Conservation (phyloP, 768 basidiomycete species). For the Glaciozyma martinii region DNA sequence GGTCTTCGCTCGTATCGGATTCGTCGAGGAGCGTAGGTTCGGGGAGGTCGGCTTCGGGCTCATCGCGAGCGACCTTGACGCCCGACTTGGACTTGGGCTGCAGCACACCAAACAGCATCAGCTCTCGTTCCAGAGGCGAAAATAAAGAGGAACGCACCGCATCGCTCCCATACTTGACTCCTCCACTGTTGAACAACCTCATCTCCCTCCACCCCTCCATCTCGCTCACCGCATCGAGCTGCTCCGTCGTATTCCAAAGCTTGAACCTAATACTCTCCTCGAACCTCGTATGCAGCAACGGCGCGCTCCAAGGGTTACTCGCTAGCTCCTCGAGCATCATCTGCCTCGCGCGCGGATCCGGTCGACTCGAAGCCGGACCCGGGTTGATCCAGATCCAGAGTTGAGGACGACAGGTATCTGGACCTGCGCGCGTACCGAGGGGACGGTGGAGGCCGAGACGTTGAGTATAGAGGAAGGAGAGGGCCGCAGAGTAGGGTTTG, state of each 20-base stretch:
- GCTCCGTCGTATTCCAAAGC: slow-evolving; percentile 97
- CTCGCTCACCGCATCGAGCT: slow-evolving; percentile 83
- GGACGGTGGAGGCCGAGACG: slow-evolving; percentile 58
- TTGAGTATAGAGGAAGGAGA: slow-evolving; percentile 93
- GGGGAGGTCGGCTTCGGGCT: background rate
- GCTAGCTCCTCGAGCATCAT: slow-evolving; percentile 77
- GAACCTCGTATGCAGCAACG: slow-evolving; percentile 88
- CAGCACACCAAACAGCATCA: background rate
- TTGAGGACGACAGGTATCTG: slow-evolving; percentile 65
- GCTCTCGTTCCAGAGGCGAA: background rate
- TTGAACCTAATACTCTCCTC: slow-evolving; percentile 87
- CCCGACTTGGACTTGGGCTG: background rate
- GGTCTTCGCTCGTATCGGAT: background rate
- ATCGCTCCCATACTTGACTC: slow-evolving; percentile 50
- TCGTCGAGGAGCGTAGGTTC: background rate
- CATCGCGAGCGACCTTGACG: background rate
- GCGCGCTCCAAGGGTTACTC: slow-evolving; percentile 82
- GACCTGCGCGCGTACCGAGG: slow-evolving; percentile 27
- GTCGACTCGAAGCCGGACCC: slow-evolving; percentile 82
- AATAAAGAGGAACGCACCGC: background rate
- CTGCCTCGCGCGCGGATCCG: slow-evolving; percentile 66
- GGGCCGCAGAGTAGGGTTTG: slow-evolving; percentile 89
- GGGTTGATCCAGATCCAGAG: slow-evolving; percentile 99
- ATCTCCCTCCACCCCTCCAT: slow-evolving; percentile 76
- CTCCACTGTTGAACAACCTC: slow-evolving; percentile 77